These are phyloP conservation scores for Calonectria ilicicola DNA, from an alignment of 2,329 filamentous ascomycete species.

Conservation along the genomic window DNA sequence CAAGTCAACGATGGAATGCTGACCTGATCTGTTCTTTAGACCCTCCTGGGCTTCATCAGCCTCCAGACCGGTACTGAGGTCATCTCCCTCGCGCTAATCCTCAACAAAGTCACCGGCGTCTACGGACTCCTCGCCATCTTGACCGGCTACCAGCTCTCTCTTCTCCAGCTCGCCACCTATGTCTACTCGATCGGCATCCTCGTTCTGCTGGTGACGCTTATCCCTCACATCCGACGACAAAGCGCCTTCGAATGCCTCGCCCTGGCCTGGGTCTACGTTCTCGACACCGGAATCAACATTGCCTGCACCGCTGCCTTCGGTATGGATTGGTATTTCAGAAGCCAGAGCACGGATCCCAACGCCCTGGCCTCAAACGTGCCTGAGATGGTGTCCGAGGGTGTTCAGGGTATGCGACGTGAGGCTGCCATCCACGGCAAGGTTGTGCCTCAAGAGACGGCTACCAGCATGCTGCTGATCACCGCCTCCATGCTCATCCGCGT, in stretches of 20 bases:
- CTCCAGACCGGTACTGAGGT: conserved; percentile 89
- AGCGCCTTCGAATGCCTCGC: conserved; percentile 83
- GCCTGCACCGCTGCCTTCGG: conserved; percentile 87
- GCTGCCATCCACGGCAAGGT: conserved; percentile 49
- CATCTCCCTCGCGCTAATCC: conserved; percentile 83
- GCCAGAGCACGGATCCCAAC: conserved; percentile 60
- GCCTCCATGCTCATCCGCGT: conserved; percentile 80
- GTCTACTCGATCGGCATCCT: conserved; percentile 85
- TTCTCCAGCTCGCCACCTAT: conserved; percentile 90
- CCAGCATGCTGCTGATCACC: conserved; percentile 82
- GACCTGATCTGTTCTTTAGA: conserved; percentile 61
- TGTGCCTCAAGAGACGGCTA: conserved; percentile 70
- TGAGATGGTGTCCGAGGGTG: conserved; percentile 47
- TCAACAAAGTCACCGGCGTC: conserved; percentile 93
- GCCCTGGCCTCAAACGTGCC: conserved; percentile 37
- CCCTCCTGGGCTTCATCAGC: conserved; percentile 86
- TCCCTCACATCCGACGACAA: conserved; percentile 83
- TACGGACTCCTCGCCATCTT: conserved; percentile 91
- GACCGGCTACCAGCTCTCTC: conserved; percentile 86
- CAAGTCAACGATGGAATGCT: conserved; percentile 23
- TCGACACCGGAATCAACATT: conserved; percentile 86
- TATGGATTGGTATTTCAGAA: conserved; percentile 84
- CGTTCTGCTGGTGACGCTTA: conserved; percentile 74
- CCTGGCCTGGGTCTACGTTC: conserved; percentile 85
- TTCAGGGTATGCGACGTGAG: conserved; percentile 50